Evolutionary conservation across 257 asterid genomes (phyloP).

Genomic region (Solanum gracilifrons): DNA sequence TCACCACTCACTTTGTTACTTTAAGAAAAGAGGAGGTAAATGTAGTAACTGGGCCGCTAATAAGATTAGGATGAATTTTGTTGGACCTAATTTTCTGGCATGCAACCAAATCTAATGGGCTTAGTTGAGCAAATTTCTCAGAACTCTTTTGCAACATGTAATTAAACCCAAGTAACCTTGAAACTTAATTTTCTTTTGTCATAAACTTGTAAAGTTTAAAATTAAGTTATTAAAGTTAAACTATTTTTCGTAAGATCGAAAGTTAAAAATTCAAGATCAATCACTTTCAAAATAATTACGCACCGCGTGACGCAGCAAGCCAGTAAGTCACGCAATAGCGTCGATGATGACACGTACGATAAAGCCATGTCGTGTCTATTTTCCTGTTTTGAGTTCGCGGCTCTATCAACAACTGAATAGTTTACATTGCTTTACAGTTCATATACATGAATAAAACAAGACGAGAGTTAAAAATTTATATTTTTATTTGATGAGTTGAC

Average conservation of each 20-base stretch:
- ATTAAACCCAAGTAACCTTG: not conserved
- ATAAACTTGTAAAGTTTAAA: too few relatives aligned
- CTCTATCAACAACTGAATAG: not conserved
- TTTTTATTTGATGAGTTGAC: not conserved
- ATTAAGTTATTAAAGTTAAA: too few relatives aligned
- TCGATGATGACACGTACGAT: not conserved
- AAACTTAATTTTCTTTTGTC: not conserved
- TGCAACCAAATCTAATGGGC: not conserved
- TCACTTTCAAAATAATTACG: not conserved
- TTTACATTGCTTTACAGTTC: not conserved
- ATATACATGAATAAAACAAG: not conserved
- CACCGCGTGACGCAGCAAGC: not conserved
- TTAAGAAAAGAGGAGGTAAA: not conserved
- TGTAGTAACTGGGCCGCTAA: not conserved
- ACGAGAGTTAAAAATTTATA: not conserved
- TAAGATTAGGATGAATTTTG: not conserved
- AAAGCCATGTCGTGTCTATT: not conserved
- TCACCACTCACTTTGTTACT: not conserved
- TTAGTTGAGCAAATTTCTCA: not conserved
- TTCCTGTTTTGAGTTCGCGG: not conserved
- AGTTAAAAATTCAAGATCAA: too few relatives aligned
- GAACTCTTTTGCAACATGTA: not conserved
- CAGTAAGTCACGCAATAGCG: not conserved
- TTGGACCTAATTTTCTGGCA: not conserved
- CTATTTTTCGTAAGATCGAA: rapidly evolving